Conservation (phyloP, 768 basidiomycete genomes). For the Daedaleopsis sinensis region DNA sequence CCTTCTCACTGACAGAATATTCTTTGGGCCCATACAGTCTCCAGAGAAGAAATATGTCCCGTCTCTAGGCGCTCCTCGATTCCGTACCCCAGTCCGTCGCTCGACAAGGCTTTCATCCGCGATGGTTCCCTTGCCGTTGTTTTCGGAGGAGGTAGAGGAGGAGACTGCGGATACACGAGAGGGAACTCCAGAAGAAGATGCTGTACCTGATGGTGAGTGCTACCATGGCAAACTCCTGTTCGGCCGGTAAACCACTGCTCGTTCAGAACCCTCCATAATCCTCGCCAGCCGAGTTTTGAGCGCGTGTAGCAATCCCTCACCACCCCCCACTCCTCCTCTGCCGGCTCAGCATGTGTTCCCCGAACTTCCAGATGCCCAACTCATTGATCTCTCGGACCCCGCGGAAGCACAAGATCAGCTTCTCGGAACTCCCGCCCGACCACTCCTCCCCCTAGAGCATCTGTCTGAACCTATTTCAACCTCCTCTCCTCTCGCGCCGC, state of each 20-base stretch:
- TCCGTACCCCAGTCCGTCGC: slow-evolving; percentile 44
- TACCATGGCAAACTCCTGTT: neutral
- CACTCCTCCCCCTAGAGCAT: slow-evolving; percentile 6
- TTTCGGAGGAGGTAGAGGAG: slow-evolving; percentile 32
- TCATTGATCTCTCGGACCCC: slow-evolving; percentile 2
- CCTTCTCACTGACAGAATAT: slow-evolving; percentile 45
- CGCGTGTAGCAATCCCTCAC: slow-evolving; percentile 78
- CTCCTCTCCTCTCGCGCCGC: neutral
- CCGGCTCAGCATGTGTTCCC: slow-evolving; percentile 20
- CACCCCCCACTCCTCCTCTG: slow-evolving; percentile 45
- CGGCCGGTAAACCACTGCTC: neutral
- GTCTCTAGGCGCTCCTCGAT: slow-evolving; percentile 30
- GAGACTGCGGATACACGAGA: slow-evolving; percentile 30
- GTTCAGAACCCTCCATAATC: slow-evolving; percentile 62
- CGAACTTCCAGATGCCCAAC: slow-evolving; percentile 8
- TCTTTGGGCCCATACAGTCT: slow-evolving; percentile 55
- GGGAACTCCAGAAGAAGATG: slow-evolving; percentile 25
- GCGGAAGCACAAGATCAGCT: neutral
- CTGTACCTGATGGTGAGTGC: slow-evolving; percentile 36
- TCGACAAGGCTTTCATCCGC: slow-evolving; percentile 54
- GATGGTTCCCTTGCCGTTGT: slow-evolving; percentile 11
- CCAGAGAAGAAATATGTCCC: slow-evolving; percentile 52
- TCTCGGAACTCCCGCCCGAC: neutral
- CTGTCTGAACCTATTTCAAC: neutral
- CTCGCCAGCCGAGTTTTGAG: slow-evolving; percentile 67